Evolutionary conservation across 768 basidiomycete species (phyloP), one percentile per base, ranked within the genome.

Genomic region (Pholiota microspora): DNA sequence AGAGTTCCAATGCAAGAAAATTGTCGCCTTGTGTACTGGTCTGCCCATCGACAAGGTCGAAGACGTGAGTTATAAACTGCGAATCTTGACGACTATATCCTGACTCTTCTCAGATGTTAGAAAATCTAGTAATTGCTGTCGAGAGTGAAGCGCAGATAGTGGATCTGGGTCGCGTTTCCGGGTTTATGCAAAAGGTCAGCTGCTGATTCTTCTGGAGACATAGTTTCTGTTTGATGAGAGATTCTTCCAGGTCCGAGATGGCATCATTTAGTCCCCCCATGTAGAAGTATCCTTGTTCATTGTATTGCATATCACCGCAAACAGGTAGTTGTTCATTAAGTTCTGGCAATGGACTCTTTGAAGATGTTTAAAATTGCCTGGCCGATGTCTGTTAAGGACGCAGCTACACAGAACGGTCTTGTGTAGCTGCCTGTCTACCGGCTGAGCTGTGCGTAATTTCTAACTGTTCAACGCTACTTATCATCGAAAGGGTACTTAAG

Each of bases 1-100:
- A 71, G 91, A 94, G 66, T 87, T 89, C 63, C 88, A 94, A 69
- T 96, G 92, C 74, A 88, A 90, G 72, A 94, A 85, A 73, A 86
- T 98, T 56, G 87, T 99, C 23, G 85, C 93, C 12, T 73, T 94
- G 36, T 95, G 92, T 68, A 90, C 92, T 3, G 89, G 90, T 18
- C 86, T 94, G 45, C 83, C 89, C 2, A 78, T 90, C 42, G 93
- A 96, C 63, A 85, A 88, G 69, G 89, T 98, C 49, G 96, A 97
- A 68, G 85, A 86, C 65, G 94, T 95, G 68, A 78, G 88, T 80
- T 10, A 2, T 58, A 52, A 2, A 25, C 15, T 35, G 53, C 42
- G n/a, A 35, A 8, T 13, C 23, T 31, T 51, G 54, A 55, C 57
- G 47, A 48, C 56, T 65, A 56, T 44, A 9, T 51, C 62, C 16